These are phyloP conservation scores for Penicillium sp. DNA, from an alignment of 2,329 filamentous ascomycete genomes.

Conservation along the genomic window DNA sequence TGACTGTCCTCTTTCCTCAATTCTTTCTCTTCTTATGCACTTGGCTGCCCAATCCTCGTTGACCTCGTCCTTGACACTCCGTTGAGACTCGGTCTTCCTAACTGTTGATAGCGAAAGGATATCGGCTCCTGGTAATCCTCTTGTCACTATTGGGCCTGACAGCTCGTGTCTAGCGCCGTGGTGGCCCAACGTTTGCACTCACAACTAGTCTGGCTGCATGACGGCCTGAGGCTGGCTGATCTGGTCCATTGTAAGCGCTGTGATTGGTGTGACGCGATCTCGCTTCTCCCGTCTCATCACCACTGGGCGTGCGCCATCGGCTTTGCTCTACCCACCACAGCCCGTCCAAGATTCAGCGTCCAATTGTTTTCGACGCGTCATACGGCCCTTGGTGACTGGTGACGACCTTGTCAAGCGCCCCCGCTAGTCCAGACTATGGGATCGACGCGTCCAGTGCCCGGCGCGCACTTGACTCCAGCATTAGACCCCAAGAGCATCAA, in stretches of 20 bases:
- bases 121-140: too few relatives aligned
- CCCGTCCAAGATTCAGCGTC: conserved; percentile 4
- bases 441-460: conserved; percentile 41
- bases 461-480: conserved; percentile 57
- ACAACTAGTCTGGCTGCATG: conserved; percentile 17
- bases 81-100: too few relatives aligned
- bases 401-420: conserved; percentile 11
- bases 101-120: too few relatives aligned
- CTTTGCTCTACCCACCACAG: conserved; percentile 10
- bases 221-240: conserved; percentile 20
- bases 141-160: too few relatives aligned
- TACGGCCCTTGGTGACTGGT: conserved; percentile 18
- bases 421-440: conserved; percentile 28
- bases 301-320: conserved; percentile 12
- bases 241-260: conserved; percentile 7
- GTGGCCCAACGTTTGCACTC: conserved; percentile 23
- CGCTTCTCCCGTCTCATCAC: conserved; percentile 10
- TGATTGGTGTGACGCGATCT: conserved; percentile 16
- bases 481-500: conserved; percentile 34
- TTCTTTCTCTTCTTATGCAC: neutral
- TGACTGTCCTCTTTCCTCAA: neutral
- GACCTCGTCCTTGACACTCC: neutral
- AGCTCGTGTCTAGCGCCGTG: conserved; percentile 19
- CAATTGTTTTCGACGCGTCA: conserved; percentile 27
- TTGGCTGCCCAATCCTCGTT: neutral